phyloP scores from a whole-genome alignment of 768 basidiomycete genomes.

The Leccinum subtestaceum region DNA sequence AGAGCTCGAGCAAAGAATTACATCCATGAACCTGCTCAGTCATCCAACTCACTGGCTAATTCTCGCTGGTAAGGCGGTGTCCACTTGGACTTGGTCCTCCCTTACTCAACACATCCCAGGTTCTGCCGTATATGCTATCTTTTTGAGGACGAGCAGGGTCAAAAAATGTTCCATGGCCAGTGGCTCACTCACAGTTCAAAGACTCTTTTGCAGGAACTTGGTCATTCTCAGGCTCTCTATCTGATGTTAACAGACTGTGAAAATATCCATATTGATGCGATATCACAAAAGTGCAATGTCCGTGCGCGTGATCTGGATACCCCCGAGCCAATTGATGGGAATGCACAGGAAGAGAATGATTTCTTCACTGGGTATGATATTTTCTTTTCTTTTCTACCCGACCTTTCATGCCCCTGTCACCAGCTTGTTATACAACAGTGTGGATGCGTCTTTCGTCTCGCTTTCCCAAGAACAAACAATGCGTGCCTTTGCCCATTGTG shows the following conservation, averaged over 20 bases:
- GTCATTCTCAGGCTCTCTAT: slow-evolving; percentile 61
- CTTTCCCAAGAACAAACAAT: slow-evolving; percentile 37
- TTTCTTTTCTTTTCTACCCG: not conserved
- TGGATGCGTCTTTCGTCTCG: slow-evolving; percentile 45
- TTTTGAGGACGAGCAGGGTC: slow-evolving; percentile 39
- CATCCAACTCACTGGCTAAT: slow-evolving; percentile 55
- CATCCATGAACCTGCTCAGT: slow-evolving; percentile 39
- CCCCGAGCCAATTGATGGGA: slow-evolving; percentile 47
- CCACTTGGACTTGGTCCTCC: not conserved
- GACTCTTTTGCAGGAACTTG: slow-evolving; percentile 62
- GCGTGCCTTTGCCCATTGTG: slow-evolving; percentile 27
- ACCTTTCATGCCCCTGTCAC: not conserved
- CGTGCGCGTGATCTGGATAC: slow-evolving; percentile 40
- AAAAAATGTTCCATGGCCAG: slow-evolving; percentile 64
- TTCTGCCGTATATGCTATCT: slow-evolving; percentile 69
- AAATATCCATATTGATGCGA: slow-evolving; percentile 50
- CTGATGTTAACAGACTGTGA: slow-evolving; percentile 53
- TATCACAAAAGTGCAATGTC: slow-evolving; percentile 58
- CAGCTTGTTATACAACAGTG: slow-evolving; percentile 54
- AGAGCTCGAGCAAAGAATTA: slow-evolving; percentile 41
- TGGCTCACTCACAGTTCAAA: slow-evolving; percentile 67
- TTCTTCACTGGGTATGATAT: slow-evolving; percentile 56
- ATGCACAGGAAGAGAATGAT: slow-evolving; percentile 36
- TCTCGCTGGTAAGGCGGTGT: slow-evolving; percentile 50
- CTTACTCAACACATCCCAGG: slow-evolving; percentile 38